Percentiles rank a stretch among this genome's conserved stretches.
Conservation (phyloP, 352 stramenopile species). For the Phytophthora citricola region DNA sequence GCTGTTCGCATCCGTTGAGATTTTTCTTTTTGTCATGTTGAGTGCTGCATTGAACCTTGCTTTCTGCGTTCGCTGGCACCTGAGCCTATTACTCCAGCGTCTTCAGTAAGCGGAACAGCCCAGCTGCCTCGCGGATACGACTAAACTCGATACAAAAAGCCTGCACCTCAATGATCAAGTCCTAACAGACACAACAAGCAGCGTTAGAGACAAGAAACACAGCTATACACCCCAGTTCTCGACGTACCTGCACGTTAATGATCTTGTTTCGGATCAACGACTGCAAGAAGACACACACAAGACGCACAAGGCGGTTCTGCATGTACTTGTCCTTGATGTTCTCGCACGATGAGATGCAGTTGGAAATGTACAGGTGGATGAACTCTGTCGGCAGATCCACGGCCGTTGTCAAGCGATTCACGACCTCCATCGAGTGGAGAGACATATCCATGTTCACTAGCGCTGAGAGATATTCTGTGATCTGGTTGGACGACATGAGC, state of each 20-base stretch:
- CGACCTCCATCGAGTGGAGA: slow-evolving; percentile 98
- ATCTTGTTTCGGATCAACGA: slow-evolving; percentile 99
- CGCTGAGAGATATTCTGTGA: slow-evolving; percentile 96
- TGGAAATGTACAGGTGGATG: slow-evolving; percentile 99
- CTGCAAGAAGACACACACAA: slow-evolving; percentile 99
- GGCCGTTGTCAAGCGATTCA: slow-evolving; percentile 94
- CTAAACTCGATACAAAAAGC: slow-evolving; percentile 99
- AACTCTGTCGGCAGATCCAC: slow-evolving; percentile 97
- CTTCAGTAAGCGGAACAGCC: slow-evolving; percentile 97
- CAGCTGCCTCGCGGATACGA: slow-evolving; percentile 96
- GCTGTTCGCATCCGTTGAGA: slow-evolving; percentile 27
- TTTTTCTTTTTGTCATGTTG: slow-evolving; percentile 33
- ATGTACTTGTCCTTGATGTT: slow-evolving; percentile 99
- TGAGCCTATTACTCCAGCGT: slow-evolving; percentile 89
- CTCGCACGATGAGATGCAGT: slow-evolving; percentile 98
- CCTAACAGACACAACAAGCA: slow-evolving; percentile 50
- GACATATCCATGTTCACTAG: slow-evolving; percentile 99
- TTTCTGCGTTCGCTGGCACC: slow-evolving; percentile 37
- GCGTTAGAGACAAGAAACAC: slow-evolving; percentile 18
- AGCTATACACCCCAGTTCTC: neutral
- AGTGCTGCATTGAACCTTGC: slow-evolving; percentile 11
- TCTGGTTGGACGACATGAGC: slow-evolving; percentile 91
- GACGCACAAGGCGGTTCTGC: slow-evolving; percentile 96
- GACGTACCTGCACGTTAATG: slow-evolving; percentile 96
- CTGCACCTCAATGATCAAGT: slow-evolving; percentile 99